phyloP scores from a whole-genome alignment of 1,139 yeast species.

The Casaregolazyma lundiana region DNA sequence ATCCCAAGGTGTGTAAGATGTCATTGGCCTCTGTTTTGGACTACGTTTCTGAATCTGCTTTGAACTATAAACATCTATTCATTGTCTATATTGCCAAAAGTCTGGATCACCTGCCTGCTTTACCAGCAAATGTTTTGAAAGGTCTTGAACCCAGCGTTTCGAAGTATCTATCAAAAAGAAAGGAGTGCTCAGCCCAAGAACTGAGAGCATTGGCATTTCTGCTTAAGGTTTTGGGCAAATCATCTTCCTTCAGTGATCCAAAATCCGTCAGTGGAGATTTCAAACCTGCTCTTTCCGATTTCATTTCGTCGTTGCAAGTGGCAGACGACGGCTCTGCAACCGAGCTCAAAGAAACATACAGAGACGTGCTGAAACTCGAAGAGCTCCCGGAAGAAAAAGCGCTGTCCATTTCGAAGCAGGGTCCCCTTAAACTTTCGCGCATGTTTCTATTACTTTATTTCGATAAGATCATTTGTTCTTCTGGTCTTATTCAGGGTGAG shows the following conservation, averaged over 20 bases:
- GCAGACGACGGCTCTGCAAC: slow-evolving; percentile 6
- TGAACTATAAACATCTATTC: slow-evolving; percentile 10
- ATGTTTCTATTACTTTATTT: slow-evolving; percentile 32
- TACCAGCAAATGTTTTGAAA: slow-evolving; percentile 9
- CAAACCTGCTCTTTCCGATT: slow-evolving; percentile 6
- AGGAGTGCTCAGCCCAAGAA: not conserved
- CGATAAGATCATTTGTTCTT: slow-evolving; percentile 27
- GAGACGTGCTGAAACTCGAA: not conserved
- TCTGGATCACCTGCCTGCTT: slow-evolving; percentile 10
- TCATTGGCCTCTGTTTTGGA: slow-evolving; percentile 19
- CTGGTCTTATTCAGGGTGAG: slow-evolving; percentile 25
- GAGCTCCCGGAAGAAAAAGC: not conserved
- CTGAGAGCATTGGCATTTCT: slow-evolving; percentile 8
- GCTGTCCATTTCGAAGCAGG: not conserved
- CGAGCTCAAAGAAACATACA: slow-evolving; percentile 1
- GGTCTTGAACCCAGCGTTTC: slow-evolving; percentile 9
- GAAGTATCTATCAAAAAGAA: slow-evolving; percentile 12
- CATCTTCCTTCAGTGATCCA: not conserved
- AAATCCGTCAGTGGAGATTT: slow-evolving; percentile 4
- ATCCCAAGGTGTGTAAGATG: slow-evolving; percentile 26
- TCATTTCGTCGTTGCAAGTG: slow-evolving; percentile 5
- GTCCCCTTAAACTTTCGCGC: slow-evolving; percentile 21
- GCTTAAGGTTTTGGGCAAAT: not conserved
- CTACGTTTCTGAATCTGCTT: slow-evolving; percentile 12
- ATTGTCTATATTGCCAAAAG: slow-evolving; percentile 16